Conservation (phyloP, 805 yeast genomes). For the Wickerhamomyces silvicola region DNA sequence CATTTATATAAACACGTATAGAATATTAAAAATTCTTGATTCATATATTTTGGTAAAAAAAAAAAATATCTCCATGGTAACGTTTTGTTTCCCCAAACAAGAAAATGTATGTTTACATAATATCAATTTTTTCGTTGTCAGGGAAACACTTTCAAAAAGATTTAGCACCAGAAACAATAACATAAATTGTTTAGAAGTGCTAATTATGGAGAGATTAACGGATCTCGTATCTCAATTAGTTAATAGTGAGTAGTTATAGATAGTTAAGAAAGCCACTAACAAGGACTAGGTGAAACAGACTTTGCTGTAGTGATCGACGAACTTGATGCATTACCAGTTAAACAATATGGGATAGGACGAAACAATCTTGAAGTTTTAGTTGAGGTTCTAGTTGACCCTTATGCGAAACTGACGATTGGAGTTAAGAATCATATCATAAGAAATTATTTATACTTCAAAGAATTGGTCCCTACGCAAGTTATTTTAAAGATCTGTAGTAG, state of each 20-base stretch:
- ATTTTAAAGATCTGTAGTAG: slow-evolving; percentile 23
- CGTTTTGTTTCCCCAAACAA: neutral
- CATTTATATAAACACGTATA: too few relatives aligned
- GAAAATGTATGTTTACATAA: too few relatives aligned
- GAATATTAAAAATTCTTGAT: too few relatives aligned
- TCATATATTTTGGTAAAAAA: too few relatives aligned
- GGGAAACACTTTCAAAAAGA: too few relatives aligned
- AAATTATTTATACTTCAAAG: slow-evolving; percentile 25
- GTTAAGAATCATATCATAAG: slow-evolving; percentile 17
- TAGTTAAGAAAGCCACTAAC: neutral
- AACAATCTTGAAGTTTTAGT: slow-evolving; percentile 7
- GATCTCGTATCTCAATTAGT: too few relatives aligned
- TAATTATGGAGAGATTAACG: too few relatives aligned
- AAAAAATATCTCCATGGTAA: neutral
- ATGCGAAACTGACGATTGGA: neutral
- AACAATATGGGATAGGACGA: slow-evolving; percentile 6
- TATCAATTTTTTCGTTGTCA: too few relatives aligned
- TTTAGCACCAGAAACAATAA: too few relatives aligned
- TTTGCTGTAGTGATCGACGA: neutral
- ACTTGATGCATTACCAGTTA: slow-evolving; percentile 2
- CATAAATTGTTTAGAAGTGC: too few relatives aligned
- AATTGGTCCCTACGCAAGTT: slow-evolving; percentile 17
- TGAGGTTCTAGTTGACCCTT: slow-evolving; percentile 4
- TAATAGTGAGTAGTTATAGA: too few relatives aligned
- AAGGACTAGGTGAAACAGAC: neutral